phyloP scores from a whole-genome alignment of 2,329 filamentous ascomycete genomes.

The Setomelanomma holmii region DNA sequence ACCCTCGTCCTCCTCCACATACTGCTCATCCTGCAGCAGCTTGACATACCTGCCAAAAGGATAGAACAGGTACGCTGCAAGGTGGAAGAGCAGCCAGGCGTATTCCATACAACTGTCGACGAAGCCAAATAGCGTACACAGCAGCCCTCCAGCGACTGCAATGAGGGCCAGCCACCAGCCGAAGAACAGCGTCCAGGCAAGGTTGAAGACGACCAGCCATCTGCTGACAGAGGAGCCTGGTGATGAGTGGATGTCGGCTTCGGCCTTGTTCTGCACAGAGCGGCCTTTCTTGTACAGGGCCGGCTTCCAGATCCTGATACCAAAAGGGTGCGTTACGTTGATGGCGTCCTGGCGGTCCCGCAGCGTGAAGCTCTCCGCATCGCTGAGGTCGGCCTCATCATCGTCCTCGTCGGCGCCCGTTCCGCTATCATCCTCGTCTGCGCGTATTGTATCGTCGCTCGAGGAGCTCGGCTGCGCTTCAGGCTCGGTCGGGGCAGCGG shows the following conservation, averaged over 20 bases:
- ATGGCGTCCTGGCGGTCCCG: slow-evolving; percentile 97
- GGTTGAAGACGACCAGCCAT: slow-evolving; percentile 87
- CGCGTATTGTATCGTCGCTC: slow-evolving; percentile 48
- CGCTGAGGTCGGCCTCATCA: slow-evolving; percentile 75
- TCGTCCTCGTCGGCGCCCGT: slow-evolving; percentile 62
- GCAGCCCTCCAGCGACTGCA: slow-evolving; percentile 73
- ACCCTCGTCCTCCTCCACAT: slow-evolving; percentile 91
- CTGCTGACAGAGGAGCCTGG: slow-evolving; percentile 85
- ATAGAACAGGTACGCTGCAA: slow-evolving; percentile 88
- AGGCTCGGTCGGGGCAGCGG: slow-evolving; percentile 30
- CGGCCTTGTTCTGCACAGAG: slow-evolving; percentile 94
- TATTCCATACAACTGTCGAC: slow-evolving; percentile 83
- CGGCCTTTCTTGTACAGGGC: slow-evolving; percentile 97
- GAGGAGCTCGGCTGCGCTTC: slow-evolving; percentile 39
- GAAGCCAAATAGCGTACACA: slow-evolving; percentile 82
- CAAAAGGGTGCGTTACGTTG: slow-evolving; percentile 98
- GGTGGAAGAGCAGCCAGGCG: slow-evolving; percentile 81
- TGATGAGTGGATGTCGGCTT: slow-evolving; percentile 95
- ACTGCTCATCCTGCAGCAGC: slow-evolving; percentile 91
- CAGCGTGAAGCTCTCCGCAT: slow-evolving; percentile 96
- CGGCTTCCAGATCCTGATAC: slow-evolving; percentile 98
- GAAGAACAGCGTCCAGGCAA: slow-evolving; percentile 88
- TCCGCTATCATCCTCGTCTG: slow-evolving; percentile 53
- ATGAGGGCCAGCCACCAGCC: slow-evolving; percentile 94
- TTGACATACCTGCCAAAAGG: slow-evolving; percentile 97